These are phyloP conservation scores for Epichloe baconii DNA, from an alignment of 2,329 filamentous ascomycete genomes.

Conservation along the genomic window DNA sequence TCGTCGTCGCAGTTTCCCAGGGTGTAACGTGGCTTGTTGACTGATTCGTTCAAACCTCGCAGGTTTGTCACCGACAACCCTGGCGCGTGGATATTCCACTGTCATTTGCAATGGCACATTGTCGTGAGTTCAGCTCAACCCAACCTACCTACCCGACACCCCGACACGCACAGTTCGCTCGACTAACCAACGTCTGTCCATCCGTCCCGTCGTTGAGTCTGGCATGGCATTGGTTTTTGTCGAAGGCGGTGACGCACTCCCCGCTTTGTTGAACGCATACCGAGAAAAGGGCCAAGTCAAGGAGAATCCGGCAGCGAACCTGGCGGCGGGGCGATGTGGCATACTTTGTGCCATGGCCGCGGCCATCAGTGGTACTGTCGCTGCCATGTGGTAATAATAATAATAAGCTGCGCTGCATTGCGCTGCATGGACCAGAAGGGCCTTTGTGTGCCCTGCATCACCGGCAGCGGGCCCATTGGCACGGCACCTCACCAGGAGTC, in stretches of 20 bases:
- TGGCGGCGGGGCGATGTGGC: not conserved
- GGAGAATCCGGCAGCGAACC: not conserved
- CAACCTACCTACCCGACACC: no score
- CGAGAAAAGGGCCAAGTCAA: not conserved
- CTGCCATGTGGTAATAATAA: not conserved
- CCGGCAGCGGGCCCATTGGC: not conserved
- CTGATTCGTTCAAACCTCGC: no score
- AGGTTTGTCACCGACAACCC: conserved; percentile 3
- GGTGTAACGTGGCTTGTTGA: no score
- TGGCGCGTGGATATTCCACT: conserved; percentile 5
- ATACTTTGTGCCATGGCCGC: not conserved
- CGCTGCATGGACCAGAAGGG: not conserved
- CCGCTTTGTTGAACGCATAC: not conserved
- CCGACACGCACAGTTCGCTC: no score
- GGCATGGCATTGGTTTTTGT: conserved; percentile 4
- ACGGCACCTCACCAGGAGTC: no score
- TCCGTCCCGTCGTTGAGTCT: not conserved
- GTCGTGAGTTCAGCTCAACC: not conserved
- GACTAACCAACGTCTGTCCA: no score
- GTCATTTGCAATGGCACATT: conserved; percentile 4
- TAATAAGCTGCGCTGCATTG: not conserved
- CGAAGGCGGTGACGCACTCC: not conserved
- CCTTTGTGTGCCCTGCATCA: not conserved
- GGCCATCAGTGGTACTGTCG: not conserved
- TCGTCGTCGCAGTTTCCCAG: not conserved